Evolutionary conservation across 176 grass and related monocot genomes (phyloP), one percentile per base, ranked within the genome.

Genomic region (Bromus sterilis): DNA sequence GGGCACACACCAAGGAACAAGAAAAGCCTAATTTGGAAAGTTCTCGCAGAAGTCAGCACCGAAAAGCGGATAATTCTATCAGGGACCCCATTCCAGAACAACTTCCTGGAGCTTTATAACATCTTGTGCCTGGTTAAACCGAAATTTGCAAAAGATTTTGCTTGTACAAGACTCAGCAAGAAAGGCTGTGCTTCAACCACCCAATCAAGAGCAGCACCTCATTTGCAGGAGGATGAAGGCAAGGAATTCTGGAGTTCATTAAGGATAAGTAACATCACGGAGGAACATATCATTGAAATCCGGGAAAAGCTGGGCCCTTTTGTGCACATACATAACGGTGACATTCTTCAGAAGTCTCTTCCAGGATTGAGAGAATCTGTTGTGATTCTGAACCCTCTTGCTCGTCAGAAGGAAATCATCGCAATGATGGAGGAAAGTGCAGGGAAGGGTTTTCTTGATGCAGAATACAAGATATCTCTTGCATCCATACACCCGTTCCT

Each of bases 71-170:
- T 96, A 53, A 88, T 93, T 71, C 83, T 96, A 58, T 96, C 89
- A 2, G 90, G 93, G 25, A 96, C 93, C 73, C 88, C 83, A 51
- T 96, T 96, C 58, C 90, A 96, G 24, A 93, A 96, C 67, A 93
- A 79, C 72, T 93, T 96, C 80, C 66, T 60, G 15, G 93, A 96
- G 83, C 88, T 92, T 30, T 91, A 90, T 62, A 96, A 96, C 58
- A 92, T 82, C 41, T 56, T 96, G 37, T 84, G 60, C 56, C 51
- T 96, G 37, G 87, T 94, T 20, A 90, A 78, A 44, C 94, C 91
- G 10, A 86, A 78, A 63, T 93, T 94, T 88, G 87, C 80, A 21
- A 63, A 75, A n/a, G 67, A 86, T 61, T 84, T 87, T 31, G 71
- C 71, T 48, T 71, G 56, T 39, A 81, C 25, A 33, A 84, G 44